phyloP scores from a whole-genome alignment of 495 filamentous ascomycete species.

The Penicillium daleae region DNA sequence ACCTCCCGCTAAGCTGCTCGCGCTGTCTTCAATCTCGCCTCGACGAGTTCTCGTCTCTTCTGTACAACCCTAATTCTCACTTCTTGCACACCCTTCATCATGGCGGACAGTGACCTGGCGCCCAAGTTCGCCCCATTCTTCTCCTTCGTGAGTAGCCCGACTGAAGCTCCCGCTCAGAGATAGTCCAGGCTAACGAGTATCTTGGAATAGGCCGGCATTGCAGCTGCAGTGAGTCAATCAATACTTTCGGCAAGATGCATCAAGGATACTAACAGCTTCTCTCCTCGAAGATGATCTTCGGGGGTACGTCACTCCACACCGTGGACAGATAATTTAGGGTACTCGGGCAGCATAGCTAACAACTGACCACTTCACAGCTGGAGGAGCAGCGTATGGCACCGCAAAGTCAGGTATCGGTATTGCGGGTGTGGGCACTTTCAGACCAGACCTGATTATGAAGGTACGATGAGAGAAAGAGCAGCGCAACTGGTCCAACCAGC shows the following conservation, averaged over 20 bases:
- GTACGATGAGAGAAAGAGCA: slow-evolving; percentile 42
- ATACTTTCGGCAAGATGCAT: slow-evolving; percentile 4
- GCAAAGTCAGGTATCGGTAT: slow-evolving; percentile 98
- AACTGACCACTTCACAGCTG: slow-evolving; percentile 56
- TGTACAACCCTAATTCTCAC: background rate
- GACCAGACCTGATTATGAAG: slow-evolving; percentile 98
- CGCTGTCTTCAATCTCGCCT: slow-evolving; percentile 10
- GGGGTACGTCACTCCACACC: slow-evolving; percentile 63
- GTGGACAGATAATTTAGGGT: slow-evolving; percentile 16
- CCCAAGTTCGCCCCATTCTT: slow-evolving; percentile 97
- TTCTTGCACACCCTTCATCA: slow-evolving; percentile 38
- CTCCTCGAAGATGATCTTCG: slow-evolving; percentile 73
- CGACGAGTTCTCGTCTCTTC: slow-evolving; percentile 11
- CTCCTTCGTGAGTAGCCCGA: slow-evolving; percentile 76
- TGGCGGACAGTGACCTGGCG: slow-evolving; percentile 69
- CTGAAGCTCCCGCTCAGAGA: background rate
- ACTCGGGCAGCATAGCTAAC: slow-evolving; percentile 25
- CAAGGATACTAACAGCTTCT: slow-evolving; percentile 30
- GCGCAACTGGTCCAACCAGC: background rate
- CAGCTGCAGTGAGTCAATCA: slow-evolving; percentile 80
- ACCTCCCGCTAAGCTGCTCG: slow-evolving; percentile 4
- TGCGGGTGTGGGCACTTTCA: slow-evolving; percentile 87
- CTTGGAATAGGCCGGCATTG: slow-evolving; percentile 69
- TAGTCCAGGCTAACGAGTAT: slow-evolving; percentile 35
- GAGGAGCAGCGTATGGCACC: slow-evolving; percentile 95